A percentile compares a stretch with the other conserved stretches of the same genome.
Conservation (phyloP, 2,329 filamentous ascomycete species). For the Aspergillus viridinutans region DNA sequence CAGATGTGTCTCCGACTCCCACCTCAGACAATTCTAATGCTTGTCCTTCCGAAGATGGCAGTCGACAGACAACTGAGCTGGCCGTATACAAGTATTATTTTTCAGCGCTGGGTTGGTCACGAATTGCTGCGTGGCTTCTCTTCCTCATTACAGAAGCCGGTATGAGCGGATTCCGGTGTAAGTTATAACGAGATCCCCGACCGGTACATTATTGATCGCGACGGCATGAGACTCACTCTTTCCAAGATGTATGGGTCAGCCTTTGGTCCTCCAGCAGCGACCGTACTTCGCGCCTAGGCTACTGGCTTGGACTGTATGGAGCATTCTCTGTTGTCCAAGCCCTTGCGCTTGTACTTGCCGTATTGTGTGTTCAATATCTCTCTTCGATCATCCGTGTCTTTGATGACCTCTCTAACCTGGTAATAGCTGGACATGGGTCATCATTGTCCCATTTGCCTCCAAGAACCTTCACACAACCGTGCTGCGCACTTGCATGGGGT, state of each 20-base stretch:
- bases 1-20: background rate
- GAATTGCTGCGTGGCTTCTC: constrained; percentile 12
- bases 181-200: no score
- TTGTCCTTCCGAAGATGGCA: background rate
- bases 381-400: background rate
- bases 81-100: constrained; percentile 22
- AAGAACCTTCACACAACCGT: constrained; percentile 21
- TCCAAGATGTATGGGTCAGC: constrained; percentile 9
- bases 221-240: no score
- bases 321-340: constrained; percentile 11
- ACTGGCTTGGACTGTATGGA: constrained; percentile 17
- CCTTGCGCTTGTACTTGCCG: background rate
- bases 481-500: constrained; percentile 10
- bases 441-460: constrained; percentile 15
- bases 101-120: constrained; percentile 15
- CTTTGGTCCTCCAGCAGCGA: constrained; percentile 17
- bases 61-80: constrained; percentile 4
- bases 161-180: constrained; percentile 3
- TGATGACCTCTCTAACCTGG: background rate
- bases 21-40: background rate
- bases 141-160: constrained; percentile 8
- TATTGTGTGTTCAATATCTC: background rate
- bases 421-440: constrained; percentile 11
- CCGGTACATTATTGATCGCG: no score
- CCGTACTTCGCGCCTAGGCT: constrained; percentile 6